These are phyloP conservation scores for Backusella circina DNA, from an alignment of 192 early-diverging fungal species.

Conservation along the genomic window DNA sequence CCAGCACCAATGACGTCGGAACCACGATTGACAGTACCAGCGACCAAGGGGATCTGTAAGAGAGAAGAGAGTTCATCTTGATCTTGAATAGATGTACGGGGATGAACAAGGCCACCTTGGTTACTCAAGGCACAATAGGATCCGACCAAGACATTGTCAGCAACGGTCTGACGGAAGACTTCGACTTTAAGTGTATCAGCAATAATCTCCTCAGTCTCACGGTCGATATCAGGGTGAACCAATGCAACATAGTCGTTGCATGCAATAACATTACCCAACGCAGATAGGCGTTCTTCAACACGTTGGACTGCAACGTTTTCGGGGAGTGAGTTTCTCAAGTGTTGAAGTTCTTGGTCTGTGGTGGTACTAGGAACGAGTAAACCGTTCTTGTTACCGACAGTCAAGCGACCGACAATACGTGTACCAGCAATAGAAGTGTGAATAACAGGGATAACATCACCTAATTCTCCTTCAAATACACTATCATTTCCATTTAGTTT, in stretches of 20 bases:
- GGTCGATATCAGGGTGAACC: slow-evolving; percentile 97
- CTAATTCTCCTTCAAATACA: slow-evolving; percentile 93
- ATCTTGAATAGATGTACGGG: slow-evolving; percentile 92
- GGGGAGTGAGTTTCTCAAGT: slow-evolving; percentile 93
- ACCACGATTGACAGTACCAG: slow-evolving; percentile 98
- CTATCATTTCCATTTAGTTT: slow-evolving; percentile 34
- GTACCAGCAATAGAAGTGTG: slow-evolving; percentile 97
- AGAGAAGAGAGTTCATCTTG: slow-evolving; percentile 97
- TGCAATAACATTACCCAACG: slow-evolving; percentile 97
- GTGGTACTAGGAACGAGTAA: slow-evolving; percentile 93
- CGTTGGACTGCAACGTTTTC: slow-evolving; percentile 92
- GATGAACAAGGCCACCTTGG: slow-evolving; percentile 97
- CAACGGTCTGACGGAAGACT: slow-evolving; percentile 97
- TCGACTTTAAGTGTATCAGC: slow-evolving; percentile 97
- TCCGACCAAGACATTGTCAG: slow-evolving; percentile 95
- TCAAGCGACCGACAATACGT: slow-evolving; percentile 93
- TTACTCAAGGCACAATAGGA: slow-evolving; percentile 94
- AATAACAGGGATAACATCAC: slow-evolving; percentile 93
- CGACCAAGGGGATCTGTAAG: slow-evolving; percentile 95
- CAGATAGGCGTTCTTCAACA: slow-evolving; percentile 97
- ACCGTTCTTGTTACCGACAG: slow-evolving; percentile 92
- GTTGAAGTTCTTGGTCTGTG: slow-evolving; percentile 97
- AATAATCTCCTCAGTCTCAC: slow-evolving; percentile 99
- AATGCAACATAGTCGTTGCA: slow-evolving; percentile 99
- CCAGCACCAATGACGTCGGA: slow-evolving; percentile 97